Percentiles rank a stretch among this genome's conserved stretches.
Evolutionary conservation across 805 yeast genomes (phyloP).

Genomic region (Starmerella lactis-condensi): DNA sequence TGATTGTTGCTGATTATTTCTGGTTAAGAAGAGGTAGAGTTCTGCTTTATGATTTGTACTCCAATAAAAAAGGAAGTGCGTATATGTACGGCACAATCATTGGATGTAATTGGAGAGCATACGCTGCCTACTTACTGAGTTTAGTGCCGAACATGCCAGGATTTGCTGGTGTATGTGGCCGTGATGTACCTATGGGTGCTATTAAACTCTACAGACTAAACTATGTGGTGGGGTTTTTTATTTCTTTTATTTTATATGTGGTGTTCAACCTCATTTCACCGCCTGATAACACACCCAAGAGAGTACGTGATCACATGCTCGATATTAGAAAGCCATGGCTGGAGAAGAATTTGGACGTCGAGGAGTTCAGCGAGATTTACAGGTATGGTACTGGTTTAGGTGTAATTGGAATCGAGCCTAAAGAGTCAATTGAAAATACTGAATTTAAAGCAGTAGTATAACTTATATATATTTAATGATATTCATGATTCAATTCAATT

Average conservation of each 20-base stretch:
- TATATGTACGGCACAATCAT: conserved; percentile 39
- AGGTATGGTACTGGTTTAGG: conserved; percentile 9
- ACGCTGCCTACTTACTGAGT: conserved; percentile 60
- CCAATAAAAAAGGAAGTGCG: conserved; percentile 26
- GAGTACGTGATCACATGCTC: conserved; percentile 11
- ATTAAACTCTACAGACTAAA: conserved; percentile 51
- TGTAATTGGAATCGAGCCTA: no score
- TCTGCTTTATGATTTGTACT: conserved; percentile 44
- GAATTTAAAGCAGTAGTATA: no score
- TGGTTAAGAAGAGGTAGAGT: conserved; percentile 58
- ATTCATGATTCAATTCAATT: no score
- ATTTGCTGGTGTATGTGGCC: conserved; percentile 60
- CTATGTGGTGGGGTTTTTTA: conserved; percentile 57
- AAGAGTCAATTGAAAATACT: no score
- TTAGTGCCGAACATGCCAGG: conserved; percentile 73
- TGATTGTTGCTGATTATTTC: conserved; percentile 40
- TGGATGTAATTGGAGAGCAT: conserved; percentile 75
- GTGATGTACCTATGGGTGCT: conserved; percentile 67
- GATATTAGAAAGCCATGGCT: conserved; percentile 15
- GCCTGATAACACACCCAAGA: conserved; percentile 12
- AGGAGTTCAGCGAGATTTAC: conserved; percentile 13
- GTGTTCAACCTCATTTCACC: conserved; percentile 21
- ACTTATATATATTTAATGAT: no score
- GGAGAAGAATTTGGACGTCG: conserved; percentile 16
- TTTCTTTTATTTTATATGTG: conserved; percentile 39